Percentiles rank a stretch among this genome's conserved stretches.
Conservation (phyloP, 768 basidiomycete genomes). For the Mycena indigotica region DNA sequence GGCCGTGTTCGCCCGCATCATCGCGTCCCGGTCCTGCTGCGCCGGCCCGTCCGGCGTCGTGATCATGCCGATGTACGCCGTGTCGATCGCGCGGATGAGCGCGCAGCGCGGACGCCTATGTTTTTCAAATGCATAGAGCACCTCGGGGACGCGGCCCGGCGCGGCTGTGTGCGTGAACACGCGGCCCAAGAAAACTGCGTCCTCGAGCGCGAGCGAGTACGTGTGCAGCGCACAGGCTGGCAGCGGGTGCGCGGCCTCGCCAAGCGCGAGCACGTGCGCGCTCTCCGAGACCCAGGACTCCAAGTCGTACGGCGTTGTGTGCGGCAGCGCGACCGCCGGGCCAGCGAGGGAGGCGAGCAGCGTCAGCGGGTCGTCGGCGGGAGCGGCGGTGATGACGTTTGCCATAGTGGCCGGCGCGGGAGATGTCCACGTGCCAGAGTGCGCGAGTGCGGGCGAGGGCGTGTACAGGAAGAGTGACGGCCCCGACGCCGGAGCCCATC, state of each 20-base stretch:
- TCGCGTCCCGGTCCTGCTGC: conserved; percentile 3
- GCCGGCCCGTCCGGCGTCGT: conserved; percentile 8
- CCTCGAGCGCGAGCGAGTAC: neutral
- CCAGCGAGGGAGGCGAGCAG: no score
- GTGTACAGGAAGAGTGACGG: no score
- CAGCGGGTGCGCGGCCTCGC: neutral
- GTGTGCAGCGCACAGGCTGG: neutral
- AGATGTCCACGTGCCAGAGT: no score
- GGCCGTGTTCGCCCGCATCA: conserved; percentile 12
- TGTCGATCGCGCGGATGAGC: neutral
- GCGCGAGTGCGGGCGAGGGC: no score
- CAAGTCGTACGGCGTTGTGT: neutral
- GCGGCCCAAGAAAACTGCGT: neutral
- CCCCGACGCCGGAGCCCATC: neutral
- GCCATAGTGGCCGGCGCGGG: neutral
- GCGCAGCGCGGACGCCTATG: neutral
- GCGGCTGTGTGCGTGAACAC: neutral
- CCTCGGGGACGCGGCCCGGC: neutral
- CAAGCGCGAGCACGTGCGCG: neutral
- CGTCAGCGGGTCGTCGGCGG: no score
- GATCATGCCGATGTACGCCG: neutral
- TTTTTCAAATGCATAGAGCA: neutral
- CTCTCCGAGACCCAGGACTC: neutral
- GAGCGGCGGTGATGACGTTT: no score
- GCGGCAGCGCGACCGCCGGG: neutral